phyloP scores from a whole-genome alignment of 2,329 filamentous ascomycete genomes.

The Colletotrichum shisoi region DNA sequence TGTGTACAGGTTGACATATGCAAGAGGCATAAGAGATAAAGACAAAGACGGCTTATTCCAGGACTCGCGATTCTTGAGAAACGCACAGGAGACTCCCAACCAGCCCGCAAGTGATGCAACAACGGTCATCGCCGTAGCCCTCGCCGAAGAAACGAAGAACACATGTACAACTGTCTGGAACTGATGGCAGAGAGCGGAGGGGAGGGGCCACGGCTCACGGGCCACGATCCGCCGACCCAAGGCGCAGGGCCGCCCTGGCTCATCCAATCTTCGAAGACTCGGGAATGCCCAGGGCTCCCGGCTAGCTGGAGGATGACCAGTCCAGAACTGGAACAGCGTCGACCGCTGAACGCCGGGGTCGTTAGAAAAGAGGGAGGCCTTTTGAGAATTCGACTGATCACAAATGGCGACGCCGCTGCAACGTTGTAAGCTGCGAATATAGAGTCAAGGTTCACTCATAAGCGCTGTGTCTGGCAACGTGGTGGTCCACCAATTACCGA shows the following conservation, averaged over 20 bases:
- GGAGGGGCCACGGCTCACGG: constrained; percentile 22
- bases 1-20: constrained; percentile 5
- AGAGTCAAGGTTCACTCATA: constrained; percentile 21
- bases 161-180: constrained; percentile 32
- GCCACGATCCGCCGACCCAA: constrained; percentile 31
- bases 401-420: constrained; percentile 27
- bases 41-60: background rate
- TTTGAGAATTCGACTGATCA: constrained; percentile 18
- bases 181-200: constrained; percentile 4
- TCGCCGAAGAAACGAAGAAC: constrained; percentile 22
- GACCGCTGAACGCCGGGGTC: constrained; percentile 10
- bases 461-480: constrained; percentile 25
- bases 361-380: constrained; percentile 19
- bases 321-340: constrained; percentile 32
- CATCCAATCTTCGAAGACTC: constrained; percentile 37
- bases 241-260: constrained; percentile 34
- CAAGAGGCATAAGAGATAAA: constrained; percentile 7
- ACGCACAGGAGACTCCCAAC: constrained; percentile 23
- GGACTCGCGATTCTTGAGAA: constrained; percentile 10
- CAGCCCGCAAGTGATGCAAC: constrained; percentile 27
- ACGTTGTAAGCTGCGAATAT: constrained; percentile 36
- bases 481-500: constrained; percentile 33
- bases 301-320: constrained; percentile 22
- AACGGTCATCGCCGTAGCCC: background rate
- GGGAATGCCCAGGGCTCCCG: constrained; percentile 27